Evolutionary conservation across 441 rosid genomes (phyloP).

Genomic region (Populus hybrid): DNA sequence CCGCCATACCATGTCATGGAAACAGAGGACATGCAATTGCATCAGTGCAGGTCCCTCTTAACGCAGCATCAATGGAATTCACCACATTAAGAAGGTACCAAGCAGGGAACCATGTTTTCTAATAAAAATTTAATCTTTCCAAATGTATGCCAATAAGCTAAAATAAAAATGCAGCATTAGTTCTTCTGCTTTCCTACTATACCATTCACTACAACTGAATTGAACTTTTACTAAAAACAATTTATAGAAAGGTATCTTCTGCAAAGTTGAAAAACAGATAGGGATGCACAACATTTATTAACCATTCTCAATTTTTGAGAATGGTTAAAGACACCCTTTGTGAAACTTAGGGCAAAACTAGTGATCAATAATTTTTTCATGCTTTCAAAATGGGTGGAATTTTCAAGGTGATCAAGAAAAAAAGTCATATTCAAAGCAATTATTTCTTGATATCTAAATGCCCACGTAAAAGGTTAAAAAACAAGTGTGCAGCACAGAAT

Average conservation of each 20-base stretch:
- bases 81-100: background rate
- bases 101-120: background rate
- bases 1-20: background rate
- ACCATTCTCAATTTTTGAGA: background rate
- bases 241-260: background rate
- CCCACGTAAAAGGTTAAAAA: constrained; percentile 14
- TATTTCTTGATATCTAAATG: constrained; percentile 1
- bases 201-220: background rate
- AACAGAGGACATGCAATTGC: background rate
- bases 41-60: background rate
- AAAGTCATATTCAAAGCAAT: background rate
- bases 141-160: background rate
- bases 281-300: background rate
- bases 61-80: background rate
- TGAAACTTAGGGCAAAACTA: background rate
- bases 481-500: constrained; percentile 13
- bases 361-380: background rate
- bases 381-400: background rate
- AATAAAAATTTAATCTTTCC: background rate
- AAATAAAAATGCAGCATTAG: background rate
- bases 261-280: background rate
- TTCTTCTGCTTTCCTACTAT: background rate
- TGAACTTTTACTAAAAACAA: background rate
- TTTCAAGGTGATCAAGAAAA: background rate
- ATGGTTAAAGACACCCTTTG: background rate